A percentile compares a stretch with the other conserved stretches of the same genome.
Evolutionary conservation across 2,329 filamentous ascomycete genomes (phyloP).

Genomic region (Fusarium nisikadoi): DNA sequence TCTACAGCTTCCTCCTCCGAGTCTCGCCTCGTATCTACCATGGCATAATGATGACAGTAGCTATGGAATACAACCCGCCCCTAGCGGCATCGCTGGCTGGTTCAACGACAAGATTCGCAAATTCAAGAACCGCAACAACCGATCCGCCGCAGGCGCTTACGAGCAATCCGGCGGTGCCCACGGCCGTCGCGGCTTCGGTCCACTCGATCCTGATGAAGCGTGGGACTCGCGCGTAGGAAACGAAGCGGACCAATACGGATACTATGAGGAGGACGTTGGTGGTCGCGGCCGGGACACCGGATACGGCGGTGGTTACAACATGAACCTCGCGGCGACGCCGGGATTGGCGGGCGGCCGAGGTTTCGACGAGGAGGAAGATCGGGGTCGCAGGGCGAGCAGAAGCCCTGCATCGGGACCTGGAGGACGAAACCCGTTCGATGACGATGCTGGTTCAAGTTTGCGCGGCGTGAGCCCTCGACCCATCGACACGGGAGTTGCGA

Average conservation of each 20-base stretch:
- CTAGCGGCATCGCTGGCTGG: constrained; percentile 77
- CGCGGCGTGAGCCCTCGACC: constrained; percentile 81
- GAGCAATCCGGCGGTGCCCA: constrained; percentile 65
- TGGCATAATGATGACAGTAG: constrained; percentile 66
- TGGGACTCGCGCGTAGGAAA: constrained; percentile 85
- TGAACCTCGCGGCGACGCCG: constrained; percentile 58
- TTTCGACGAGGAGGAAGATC: constrained; percentile 47
- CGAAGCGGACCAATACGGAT: constrained; percentile 75
- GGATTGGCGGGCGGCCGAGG: constrained; percentile 39
- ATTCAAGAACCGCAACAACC: constrained; percentile 72
- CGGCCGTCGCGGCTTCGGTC: constrained; percentile 68
- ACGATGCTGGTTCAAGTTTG: constrained; percentile 71
- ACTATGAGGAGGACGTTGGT: constrained; percentile 72
- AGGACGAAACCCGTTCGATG: constrained; percentile 75
- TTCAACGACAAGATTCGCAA: constrained; percentile 72
- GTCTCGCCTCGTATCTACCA: constrained; percentile 75
- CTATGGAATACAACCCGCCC: constrained; percentile 63
- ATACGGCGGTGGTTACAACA: constrained; percentile 57
- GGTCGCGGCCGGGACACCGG: constrained; percentile 48
- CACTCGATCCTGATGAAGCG: constrained; percentile 83
- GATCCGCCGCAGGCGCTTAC: constrained; percentile 77
- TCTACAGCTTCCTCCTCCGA: constrained; percentile 73
- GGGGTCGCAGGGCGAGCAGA: constrained; percentile 58
- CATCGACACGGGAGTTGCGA: constrained; percentile 61
- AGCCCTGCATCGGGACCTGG: constrained; percentile 51